Evolutionary conservation across 2,329 filamentous ascomycete genomes (phyloP).

Genomic region (Paecilomyces formosus): DNA sequence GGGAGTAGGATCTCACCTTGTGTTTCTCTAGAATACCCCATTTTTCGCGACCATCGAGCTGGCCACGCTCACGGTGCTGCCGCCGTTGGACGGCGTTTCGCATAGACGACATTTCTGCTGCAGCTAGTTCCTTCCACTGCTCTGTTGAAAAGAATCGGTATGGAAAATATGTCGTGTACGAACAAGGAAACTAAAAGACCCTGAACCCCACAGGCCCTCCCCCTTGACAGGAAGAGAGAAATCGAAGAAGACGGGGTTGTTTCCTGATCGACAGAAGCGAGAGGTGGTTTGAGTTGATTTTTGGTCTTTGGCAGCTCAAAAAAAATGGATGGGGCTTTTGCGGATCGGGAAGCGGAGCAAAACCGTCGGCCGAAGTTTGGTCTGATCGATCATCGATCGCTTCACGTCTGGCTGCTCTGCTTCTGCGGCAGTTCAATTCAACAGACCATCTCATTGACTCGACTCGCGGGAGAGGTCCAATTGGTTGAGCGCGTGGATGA

Average conservation of each 20-base stretch:
- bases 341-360: neutral
- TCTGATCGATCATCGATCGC: neutral
- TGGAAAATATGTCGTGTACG: neutral
- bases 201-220: neutral
- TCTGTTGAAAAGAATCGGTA: neutral
- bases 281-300: neutral
- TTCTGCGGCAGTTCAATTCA: neutral
- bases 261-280: neutral
- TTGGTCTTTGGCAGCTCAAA: neutral
- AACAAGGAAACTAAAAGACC: neutral
- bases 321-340: neutral
- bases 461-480: neutral
- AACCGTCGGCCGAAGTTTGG: neutral
- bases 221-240: neutral
- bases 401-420: neutral
- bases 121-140: neutral
- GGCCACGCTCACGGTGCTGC: slow-evolving; percentile 82
- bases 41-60: slow-evolving; percentile 73
- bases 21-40: slow-evolving; percentile 93
- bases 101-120: slow-evolving; percentile 47
- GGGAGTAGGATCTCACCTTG: slow-evolving; percentile 50
- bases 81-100: slow-evolving; percentile 65
- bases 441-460: neutral
- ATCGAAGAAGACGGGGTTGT: neutral
- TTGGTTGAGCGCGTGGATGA: neutral